A percentile compares a stretch with the other conserved stretches of the same genome.
Evolutionary conservation across 106 monocot species (phyloP).

Genomic region (Apostasia ramifera): DNA sequence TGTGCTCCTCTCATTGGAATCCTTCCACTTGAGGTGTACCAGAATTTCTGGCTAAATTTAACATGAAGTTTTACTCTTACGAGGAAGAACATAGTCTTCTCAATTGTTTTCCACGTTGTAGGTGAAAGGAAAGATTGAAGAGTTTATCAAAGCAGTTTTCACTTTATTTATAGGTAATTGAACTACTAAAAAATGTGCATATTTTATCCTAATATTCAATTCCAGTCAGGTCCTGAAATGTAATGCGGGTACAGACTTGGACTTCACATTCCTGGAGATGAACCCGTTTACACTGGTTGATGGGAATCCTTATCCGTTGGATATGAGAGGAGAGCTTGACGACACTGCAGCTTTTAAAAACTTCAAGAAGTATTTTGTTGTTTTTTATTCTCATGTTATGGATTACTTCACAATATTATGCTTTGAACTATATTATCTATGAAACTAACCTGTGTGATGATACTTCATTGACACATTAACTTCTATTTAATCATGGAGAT

Average conservation of each 20-base stretch:
- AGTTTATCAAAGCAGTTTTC: slow-evolving; percentile 81
- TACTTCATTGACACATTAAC: neutral
- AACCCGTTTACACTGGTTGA: slow-evolving; percentile 93
- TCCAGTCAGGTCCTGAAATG: neutral
- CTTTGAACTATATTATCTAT: too few species aligned
- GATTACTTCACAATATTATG: too few species aligned
- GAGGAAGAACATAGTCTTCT: neutral
- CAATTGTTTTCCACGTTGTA: slow-evolving; percentile 8
- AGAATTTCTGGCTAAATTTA: neutral
- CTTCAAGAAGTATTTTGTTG: slow-evolving; percentile 72
- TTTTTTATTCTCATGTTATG: too few species aligned
- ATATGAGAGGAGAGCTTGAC: slow-evolving; percentile 97
- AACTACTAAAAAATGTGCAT: neutral
- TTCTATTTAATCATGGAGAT: slow-evolving; percentile 27
- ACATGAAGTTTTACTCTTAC: neutral
- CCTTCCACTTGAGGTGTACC: slow-evolving; percentile 79
- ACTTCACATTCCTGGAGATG: slow-evolving; percentile 97
- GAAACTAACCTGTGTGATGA: too few species aligned
- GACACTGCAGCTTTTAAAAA: slow-evolving; percentile 99
- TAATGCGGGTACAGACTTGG: slow-evolving; percentile 53
- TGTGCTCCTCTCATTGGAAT: slow-evolving; percentile 87
- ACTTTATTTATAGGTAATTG: slow-evolving; percentile 78
- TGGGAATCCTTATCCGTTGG: slow-evolving; percentile 89
- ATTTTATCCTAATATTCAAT: neutral
- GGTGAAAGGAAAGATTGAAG: slow-evolving; percentile 79